Conservation (phyloP, 805 yeast genomes). For the Schwanniomyces pseudopolymorphus region DNA sequence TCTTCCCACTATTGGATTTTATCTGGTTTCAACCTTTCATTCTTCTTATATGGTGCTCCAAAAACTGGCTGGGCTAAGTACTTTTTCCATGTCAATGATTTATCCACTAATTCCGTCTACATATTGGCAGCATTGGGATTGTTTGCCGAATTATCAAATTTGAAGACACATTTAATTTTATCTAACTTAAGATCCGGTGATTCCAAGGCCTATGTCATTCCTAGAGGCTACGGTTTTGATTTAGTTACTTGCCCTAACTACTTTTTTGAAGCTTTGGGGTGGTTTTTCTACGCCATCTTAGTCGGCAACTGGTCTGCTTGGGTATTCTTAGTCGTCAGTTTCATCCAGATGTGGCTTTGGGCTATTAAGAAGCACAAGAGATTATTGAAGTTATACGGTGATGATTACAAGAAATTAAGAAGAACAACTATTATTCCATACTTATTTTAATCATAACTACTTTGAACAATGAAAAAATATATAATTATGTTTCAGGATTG, state of each 20-base stretch:
- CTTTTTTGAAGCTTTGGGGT: conserved; percentile 77
- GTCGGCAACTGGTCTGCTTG: conserved; percentile 77
- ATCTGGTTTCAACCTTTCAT: conserved; percentile 62
- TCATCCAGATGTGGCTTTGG: conserved; percentile 88
- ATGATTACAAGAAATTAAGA: conserved; percentile 75
- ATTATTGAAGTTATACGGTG: conserved; percentile 67
- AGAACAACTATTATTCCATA: conserved; percentile 75
- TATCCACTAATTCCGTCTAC: conserved; percentile 26
- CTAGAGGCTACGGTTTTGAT: conserved; percentile 82
- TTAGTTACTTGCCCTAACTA: conserved; percentile 91
- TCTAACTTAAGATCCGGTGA: conserved; percentile 56
- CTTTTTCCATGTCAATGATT: conserved; percentile 47
- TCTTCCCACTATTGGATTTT: conserved; percentile 91
- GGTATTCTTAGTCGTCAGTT: conserved; percentile 67
- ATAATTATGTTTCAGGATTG: conserved; percentile 9
- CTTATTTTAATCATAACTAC: conserved; percentile 40
- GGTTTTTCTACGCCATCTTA: conserved; percentile 70
- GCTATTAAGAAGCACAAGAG: conserved; percentile 81
- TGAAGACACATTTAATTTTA: conserved; percentile 67
- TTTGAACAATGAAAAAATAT: not conserved
- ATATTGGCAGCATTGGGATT: conserved; percentile 47
- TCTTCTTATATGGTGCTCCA: conserved; percentile 43
- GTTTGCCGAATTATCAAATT: conserved; percentile 70
- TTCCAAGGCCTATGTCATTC: conserved; percentile 58
- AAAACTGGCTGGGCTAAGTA: conserved; percentile 20